A percentile compares a stretch with the other conserved stretches of the same genome.
These are phyloP conservation scores for Candida montana DNA, from an alignment of 805 yeast species.

Conservation along the genomic window DNA sequence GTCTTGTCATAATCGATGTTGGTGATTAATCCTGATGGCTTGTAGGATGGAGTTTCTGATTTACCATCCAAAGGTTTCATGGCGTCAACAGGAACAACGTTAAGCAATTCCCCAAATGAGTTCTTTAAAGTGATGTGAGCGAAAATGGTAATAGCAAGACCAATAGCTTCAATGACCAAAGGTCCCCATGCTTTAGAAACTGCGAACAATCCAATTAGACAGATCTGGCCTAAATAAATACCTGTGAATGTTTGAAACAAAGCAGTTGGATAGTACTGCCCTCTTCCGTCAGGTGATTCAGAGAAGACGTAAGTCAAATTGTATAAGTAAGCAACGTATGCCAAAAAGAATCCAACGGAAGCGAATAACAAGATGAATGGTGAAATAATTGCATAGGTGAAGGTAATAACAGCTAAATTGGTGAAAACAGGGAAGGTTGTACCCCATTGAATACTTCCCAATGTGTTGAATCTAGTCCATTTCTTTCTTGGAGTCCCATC, in stretches of 20 bases:
- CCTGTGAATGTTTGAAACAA: conserved; percentile 86
- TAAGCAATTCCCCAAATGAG: conserved; percentile 62
- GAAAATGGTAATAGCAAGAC: conserved; percentile 60
- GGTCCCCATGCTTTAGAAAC: conserved; percentile 98
- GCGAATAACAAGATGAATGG: conserved; percentile 80
- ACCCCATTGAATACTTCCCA: conserved; percentile 62
- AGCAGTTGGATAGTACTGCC: conserved; percentile 83
- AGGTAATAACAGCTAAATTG: conserved; percentile 60
- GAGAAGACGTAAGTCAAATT: conserved; percentile 66
- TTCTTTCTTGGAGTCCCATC: conserved; percentile 67
- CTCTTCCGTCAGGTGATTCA: conserved; percentile 71
- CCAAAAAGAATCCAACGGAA: conserved; percentile 58
- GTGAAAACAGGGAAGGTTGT: conserved; percentile 73
- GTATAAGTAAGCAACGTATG: conserved; percentile 76
- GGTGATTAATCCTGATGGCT: conserved; percentile 29
- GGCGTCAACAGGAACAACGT: conserved; percentile 59
- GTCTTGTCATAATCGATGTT: not conserved
- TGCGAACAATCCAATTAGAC: conserved; percentile 78
- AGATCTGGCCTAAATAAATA: conserved; percentile 78
- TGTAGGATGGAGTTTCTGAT: conserved; percentile 55
- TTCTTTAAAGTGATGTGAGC: conserved; percentile 57
- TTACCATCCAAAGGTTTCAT: conserved; percentile 76
- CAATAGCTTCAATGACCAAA: conserved; percentile 64
- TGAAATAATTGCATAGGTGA: conserved; percentile 68
- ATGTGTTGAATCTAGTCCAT: conserved; percentile 49